A percentile compares a stretch with the other conserved stretches of the same genome.
Conservation (phyloP, 306 rosid species). For the Inga oerstediana region DNA sequence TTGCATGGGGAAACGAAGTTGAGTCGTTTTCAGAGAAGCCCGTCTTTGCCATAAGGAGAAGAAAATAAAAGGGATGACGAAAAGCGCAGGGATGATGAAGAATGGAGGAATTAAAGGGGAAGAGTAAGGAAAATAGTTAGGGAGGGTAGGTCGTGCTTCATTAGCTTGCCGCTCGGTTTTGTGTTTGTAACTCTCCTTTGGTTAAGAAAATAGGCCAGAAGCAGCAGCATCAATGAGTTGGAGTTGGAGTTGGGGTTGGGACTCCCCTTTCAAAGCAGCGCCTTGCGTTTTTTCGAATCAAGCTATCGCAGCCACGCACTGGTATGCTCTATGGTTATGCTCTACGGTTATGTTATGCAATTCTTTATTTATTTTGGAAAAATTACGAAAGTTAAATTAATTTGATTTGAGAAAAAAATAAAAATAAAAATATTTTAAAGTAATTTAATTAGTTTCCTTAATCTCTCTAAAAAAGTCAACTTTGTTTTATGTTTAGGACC, state of each 20-base stretch:
- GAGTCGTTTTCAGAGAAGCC: conserved; percentile 22
- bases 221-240: not conserved
- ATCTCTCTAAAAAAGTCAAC: too few species aligned
- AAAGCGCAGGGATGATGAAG: not conserved
- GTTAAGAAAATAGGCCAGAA: not conserved
- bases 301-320: too few species aligned
- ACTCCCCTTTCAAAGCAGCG: too few species aligned
- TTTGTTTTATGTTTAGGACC: too few species aligned
- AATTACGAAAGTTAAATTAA: too few species aligned
- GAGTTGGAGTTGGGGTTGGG: not conserved
- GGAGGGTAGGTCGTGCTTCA: not conserved
- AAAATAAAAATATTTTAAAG: too few species aligned
- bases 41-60: conserved; percentile 43
- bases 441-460: too few species aligned
- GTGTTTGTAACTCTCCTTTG: not conserved
- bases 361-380: too few species aligned
- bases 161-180: not conserved
- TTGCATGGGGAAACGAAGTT: not conserved
- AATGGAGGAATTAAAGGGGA: not conserved
- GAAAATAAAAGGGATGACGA: not conserved
- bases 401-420: too few species aligned
- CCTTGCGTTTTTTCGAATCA: too few species aligned
- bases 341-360: too few species aligned
- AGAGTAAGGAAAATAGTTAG: not conserved
- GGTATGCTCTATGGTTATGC: too few species aligned